Evolutionary conservation across 129 eudicot species (phyloP).

Genomic region (Flaveria brownii): DNA sequence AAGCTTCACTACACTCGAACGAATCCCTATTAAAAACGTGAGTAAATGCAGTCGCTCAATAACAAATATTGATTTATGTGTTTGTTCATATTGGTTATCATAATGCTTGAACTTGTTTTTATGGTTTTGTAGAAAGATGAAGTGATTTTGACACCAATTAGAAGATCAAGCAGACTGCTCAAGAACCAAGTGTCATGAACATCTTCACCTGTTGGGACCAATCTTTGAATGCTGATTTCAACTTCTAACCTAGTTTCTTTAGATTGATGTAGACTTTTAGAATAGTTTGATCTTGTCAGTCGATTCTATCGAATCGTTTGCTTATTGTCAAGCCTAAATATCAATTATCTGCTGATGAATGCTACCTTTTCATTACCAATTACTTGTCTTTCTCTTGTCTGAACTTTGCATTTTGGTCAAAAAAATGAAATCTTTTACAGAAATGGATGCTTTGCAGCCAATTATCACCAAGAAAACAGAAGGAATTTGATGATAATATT

Average conservation of each 20-base stretch:
- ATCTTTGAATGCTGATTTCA: slow-evolving; percentile 23
- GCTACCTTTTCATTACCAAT: neutral
- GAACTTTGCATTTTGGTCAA: neutral
- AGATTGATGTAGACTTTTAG: slow-evolving; percentile 24
- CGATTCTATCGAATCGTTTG: slow-evolving; percentile 19
- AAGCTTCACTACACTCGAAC: slow-evolving; percentile 88
- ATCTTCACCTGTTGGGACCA: slow-evolving; percentile 11
- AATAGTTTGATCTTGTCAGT: slow-evolving; percentile 21
- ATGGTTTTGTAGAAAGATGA: slow-evolving; percentile 70
- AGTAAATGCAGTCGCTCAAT: slow-evolving; percentile 17
- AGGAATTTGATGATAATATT: too few relatives aligned
- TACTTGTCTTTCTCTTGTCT: neutral
- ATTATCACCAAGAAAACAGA: too few relatives aligned
- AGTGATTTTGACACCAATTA: slow-evolving; percentile 76
- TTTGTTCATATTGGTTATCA: neutral
- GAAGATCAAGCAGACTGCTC: slow-evolving; percentile 86
- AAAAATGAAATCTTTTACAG: neutral
- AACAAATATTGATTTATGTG: neutral
- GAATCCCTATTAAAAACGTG: slow-evolving; percentile 61
- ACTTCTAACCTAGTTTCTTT: slow-evolving; percentile 31
- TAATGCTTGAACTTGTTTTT: slow-evolving; percentile 20
- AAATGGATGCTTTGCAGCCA: neutral
- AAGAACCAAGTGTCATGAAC: slow-evolving; percentile 55
- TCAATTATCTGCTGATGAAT: neutral
- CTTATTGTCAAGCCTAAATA: slow-evolving; percentile 4